Evolutionary conservation across 441 rosid genomes (phyloP).

Genomic region (Pelargonium cotyledonis): DNA sequence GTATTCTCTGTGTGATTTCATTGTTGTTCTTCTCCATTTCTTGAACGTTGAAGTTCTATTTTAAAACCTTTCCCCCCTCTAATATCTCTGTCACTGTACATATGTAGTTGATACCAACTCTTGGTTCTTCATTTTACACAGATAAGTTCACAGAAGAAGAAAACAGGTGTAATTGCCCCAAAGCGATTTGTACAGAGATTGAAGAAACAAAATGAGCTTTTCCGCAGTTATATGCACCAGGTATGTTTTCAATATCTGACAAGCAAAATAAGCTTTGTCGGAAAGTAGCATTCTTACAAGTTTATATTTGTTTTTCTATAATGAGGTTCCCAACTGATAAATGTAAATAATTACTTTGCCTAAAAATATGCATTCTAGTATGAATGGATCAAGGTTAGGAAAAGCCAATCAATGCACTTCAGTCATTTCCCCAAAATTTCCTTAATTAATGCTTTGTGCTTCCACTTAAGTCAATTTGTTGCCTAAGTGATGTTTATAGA

Average conservation of each 20-base stretch:
- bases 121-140: slow-evolving; percentile 27
- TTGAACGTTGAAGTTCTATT: not conserved
- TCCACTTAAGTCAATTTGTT: too few relatives aligned
- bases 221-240: slow-evolving; percentile 99
- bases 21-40: not conserved
- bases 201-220: slow-evolving; percentile 96
- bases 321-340: too few relatives aligned
- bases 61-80: not conserved
- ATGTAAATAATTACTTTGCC: too few relatives aligned
- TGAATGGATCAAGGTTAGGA: too few relatives aligned
- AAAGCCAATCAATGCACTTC: too few relatives aligned
- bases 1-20: not conserved
- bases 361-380: too few relatives aligned
- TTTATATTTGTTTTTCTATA: too few relatives aligned
- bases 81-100: too few relatives aligned
- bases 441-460: too few relatives aligned
- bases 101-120: slow-evolving; percentile 6
- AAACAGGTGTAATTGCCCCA: slow-evolving; percentile 97
- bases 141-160: slow-evolving; percentile 98
- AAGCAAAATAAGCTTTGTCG: not conserved
- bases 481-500: too few relatives aligned
- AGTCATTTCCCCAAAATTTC: too few relatives aligned
- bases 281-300: too few relatives aligned
- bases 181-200: slow-evolving; percentile 93
- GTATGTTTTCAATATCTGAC: slow-evolving; percentile 29